These are phyloP conservation scores for Rubia tinctorum DNA, from an alignment of 305 asterid genomes.

Conservation along the genomic window DNA sequence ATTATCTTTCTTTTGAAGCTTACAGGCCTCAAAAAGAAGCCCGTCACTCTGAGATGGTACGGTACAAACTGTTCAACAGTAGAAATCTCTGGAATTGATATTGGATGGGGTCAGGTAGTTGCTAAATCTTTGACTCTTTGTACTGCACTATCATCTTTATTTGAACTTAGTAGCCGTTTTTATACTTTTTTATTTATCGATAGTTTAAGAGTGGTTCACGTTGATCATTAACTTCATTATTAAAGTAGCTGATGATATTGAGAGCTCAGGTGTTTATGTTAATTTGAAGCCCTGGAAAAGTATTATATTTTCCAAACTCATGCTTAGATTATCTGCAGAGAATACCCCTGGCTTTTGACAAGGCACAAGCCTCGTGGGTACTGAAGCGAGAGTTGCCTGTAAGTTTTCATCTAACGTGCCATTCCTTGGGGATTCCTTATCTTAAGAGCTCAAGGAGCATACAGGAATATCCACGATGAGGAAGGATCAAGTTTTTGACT, in stretches of 20 bases:
- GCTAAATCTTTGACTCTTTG: conserved; percentile 13
- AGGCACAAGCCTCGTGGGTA: conserved; percentile 56
- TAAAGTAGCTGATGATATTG: neutral
- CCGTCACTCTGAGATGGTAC: conserved; percentile 67
- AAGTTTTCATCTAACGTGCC: conserved; percentile 10
- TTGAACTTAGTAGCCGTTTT: neutral
- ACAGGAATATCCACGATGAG: neutral
- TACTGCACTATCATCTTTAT: neutral
- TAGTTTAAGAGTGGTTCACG: neutral
- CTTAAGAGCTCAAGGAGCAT: neutral
- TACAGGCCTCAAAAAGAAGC: conserved; percentile 64
- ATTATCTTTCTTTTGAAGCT: conserved; percentile 51
- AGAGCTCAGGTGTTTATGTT: conserved; percentile 8
- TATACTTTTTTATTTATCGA: neutral
- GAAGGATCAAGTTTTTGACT: neutral
- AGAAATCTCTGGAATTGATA: conserved; percentile 91
- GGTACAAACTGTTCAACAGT: conserved; percentile 49
- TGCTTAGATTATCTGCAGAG: conserved; percentile 45
- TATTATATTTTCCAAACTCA: neutral
- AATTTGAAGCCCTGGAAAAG: conserved; percentile 10
- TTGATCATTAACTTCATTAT: neutral
- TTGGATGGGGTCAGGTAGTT: conserved; percentile 99
- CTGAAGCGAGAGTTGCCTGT: conserved; percentile 76
- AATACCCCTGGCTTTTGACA: conserved; percentile 54
- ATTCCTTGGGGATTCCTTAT: neutral